Evolutionary conservation across 192 early-diverging fungal species (phyloP).

Genomic region (Rhizophagus prolifer): DNA sequence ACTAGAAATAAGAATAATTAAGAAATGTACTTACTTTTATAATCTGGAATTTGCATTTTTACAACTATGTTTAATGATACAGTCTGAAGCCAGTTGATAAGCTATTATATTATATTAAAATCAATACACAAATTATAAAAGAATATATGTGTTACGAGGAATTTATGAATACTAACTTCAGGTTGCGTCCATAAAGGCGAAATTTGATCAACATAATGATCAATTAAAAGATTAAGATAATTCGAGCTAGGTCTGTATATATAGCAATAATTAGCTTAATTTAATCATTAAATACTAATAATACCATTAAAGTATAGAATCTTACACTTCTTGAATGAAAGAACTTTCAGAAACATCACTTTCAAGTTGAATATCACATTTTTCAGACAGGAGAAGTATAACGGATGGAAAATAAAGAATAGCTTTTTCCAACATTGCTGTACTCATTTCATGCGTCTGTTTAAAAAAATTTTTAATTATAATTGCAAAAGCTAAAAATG

Average conservation of each 20-base stretch:
- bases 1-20: background rate
- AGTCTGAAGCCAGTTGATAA: conserved; percentile 47
- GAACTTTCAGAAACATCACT: conserved; percentile 49
- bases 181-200: conserved; percentile 84
- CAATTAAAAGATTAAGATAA: conserved; percentile 62
- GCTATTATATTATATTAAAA: conserved; percentile 38
- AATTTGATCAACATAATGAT: conserved; percentile 73
- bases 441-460: conserved; percentile 41
- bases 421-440: conserved; percentile 62
- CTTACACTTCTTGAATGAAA: conserved; percentile 48
- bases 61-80: background rate
- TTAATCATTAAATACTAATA: background rate
- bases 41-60: conserved; percentile 7
- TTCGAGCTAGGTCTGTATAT: conserved; percentile 24
- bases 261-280: conserved; percentile 9
- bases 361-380: conserved; percentile 61
- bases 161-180: conserved; percentile 43
- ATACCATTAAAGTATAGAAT: background rate
- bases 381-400: conserved; percentile 62
- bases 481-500: background rate
- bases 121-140: background rate
- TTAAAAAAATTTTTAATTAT: conserved; percentile 20
- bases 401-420: conserved; percentile 72
- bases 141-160: background rate
- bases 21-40: background rate